Conservation (phyloP, 2,329 filamentous ascomycete species). For the Tolypocladium endophyticum region DNA sequence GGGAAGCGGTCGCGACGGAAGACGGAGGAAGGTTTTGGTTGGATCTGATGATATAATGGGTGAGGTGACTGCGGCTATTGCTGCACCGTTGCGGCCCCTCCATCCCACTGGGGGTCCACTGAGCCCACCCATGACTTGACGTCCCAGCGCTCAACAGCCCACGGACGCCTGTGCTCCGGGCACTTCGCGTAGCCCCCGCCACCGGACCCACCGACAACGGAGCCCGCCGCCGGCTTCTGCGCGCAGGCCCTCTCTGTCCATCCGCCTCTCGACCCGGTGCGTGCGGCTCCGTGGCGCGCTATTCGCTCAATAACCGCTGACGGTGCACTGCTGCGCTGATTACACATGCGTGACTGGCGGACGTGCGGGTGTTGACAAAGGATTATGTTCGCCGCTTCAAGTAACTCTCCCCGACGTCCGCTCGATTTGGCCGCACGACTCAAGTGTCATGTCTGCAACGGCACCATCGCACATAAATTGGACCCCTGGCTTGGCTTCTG, state of each 20-base stretch:
- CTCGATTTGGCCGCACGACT: neutral
- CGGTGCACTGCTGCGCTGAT: neutral
- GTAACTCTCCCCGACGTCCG: too few species aligned
- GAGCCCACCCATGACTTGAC: constrained; percentile 1
- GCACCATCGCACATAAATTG: neutral
- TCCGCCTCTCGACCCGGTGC: neutral
- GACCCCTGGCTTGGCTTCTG: neutral
- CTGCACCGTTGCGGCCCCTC: neutral
- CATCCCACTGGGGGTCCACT: neutral
- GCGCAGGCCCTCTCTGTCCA: too few species aligned
- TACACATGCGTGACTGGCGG: neutral
- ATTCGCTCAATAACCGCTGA: neutral
- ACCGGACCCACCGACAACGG: neutral
- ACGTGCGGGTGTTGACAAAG: neutral
- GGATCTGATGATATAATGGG: constrained; percentile 1
- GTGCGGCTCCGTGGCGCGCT: neutral
- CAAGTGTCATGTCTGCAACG: neutral
- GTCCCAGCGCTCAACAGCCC: neutral
- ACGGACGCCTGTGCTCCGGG: constrained; percentile 3
- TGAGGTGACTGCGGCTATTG: neutral
- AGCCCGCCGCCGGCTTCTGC: neutral
- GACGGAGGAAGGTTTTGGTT: neutral
- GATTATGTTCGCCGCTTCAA: too few species aligned
- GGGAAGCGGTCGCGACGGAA: neutral
- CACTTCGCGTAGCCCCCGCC: neutral